Evolutionary conservation across 129 eudicot species (phyloP).

Genomic region (Helianthus annuus): DNA sequence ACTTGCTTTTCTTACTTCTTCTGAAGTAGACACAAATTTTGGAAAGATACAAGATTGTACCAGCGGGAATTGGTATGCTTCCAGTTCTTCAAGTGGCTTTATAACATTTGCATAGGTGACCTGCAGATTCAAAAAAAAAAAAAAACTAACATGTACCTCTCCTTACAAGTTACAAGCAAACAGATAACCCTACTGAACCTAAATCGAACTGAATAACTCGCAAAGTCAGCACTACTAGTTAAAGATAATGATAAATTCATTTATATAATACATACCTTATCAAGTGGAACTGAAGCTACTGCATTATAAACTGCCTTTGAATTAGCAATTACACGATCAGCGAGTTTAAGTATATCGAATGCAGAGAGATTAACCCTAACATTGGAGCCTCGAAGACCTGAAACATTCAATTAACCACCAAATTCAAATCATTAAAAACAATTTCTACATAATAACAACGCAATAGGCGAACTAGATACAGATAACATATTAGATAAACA

Average conservation of each 20-base stretch:
- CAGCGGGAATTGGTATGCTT: conserved; percentile 77
- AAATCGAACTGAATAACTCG: neutral
- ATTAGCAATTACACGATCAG: conserved; percentile 67
- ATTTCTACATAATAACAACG: neutral
- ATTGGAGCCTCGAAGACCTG: conserved; percentile 68
- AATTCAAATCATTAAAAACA: neutral
- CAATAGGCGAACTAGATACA: too few species aligned
- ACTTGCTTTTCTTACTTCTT: conserved; percentile 85
- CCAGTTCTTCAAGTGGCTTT: conserved; percentile 71
- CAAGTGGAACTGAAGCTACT: conserved; percentile 81
- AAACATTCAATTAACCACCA: conserved; percentile 22
- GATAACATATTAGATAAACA: too few species aligned
- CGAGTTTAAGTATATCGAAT: conserved; percentile 58
- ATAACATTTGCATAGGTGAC: conserved; percentile 66
- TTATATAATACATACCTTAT: conserved; percentile 51
- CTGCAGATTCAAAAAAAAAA: conserved; percentile 36
- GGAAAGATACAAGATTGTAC: conserved; percentile 91
- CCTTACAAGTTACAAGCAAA: neutral
- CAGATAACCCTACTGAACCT: neutral
- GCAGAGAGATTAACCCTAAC: conserved; percentile 65
- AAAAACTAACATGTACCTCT: neutral
- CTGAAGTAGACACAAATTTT: conserved; percentile 67
- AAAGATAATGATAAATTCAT: neutral
- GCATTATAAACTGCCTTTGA: conserved; percentile 79
- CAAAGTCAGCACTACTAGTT: neutral